Conservation (phyloP, 768 basidiomycete genomes). For the Daedaleopsis sinensis region DNA sequence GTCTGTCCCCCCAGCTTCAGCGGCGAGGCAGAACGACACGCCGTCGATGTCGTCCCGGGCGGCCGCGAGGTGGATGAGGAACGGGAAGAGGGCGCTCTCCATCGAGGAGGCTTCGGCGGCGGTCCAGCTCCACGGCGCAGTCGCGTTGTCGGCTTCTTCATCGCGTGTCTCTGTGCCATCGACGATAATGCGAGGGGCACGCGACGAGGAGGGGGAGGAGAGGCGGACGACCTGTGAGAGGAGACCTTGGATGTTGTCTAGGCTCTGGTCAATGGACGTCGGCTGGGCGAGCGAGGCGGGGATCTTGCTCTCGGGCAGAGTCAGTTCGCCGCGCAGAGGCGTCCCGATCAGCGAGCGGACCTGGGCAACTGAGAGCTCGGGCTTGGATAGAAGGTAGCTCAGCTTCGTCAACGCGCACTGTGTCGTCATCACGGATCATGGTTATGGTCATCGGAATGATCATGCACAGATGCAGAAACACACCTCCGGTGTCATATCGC, state of each 20-base stretch:
- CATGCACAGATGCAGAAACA: not conserved
- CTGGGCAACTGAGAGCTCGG: constrained; percentile 66
- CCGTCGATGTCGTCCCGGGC: constrained; percentile 68
- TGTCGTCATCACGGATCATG: not conserved
- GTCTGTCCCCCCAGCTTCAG: constrained; percentile 24
- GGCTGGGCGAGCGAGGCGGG: constrained; percentile 47
- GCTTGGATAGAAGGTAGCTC: constrained; percentile 86
- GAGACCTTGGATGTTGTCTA: constrained; percentile 65
- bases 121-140: constrained; percentile 79
- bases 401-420: constrained; percentile 92
- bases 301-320: constrained; percentile 45
- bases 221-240: constrained; percentile 72
- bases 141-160: constrained; percentile 23
- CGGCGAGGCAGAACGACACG: constrained; percentile 59
- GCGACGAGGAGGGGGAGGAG: constrained; percentile 41
- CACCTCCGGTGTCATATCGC: constrained; percentile 97
- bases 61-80: constrained; percentile 78
- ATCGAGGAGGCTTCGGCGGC: constrained; percentile 73
- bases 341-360: constrained; percentile 75
- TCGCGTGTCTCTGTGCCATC: constrained; percentile 41
- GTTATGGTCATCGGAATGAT: not conserved
- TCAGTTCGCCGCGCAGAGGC: constrained; percentile 90
- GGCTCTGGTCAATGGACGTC: constrained; percentile 46
- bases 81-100: constrained; percentile 73
- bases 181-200: constrained; percentile 36